phyloP scores from a whole-genome alignment of 116 monocot species.

The Dioscorea cayenensis region DNA sequence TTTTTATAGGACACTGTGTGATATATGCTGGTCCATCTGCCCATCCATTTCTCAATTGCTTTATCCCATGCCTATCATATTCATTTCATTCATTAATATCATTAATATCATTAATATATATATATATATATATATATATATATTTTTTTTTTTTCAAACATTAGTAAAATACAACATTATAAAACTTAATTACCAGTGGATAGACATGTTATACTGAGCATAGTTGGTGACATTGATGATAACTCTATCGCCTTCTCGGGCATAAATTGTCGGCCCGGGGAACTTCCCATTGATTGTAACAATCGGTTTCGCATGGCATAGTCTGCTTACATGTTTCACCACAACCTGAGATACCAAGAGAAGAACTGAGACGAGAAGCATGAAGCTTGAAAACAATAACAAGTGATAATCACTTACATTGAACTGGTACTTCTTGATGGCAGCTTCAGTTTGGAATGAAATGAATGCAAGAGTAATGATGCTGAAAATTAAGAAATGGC shows the following conservation, averaged over 20 bases:
- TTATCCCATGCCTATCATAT: conserved; percentile 63
- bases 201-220: conserved; percentile 57
- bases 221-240: conserved; percentile 63
- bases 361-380: neutral
- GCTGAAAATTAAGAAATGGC: conserved; percentile 5
- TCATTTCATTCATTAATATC: conserved; percentile 48
- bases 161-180: neutral
- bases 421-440: conserved; percentile 46
- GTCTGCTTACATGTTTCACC: conserved; percentile 56
- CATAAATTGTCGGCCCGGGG: conserved; percentile 69
- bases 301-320: conserved; percentile 53
- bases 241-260: conserved; percentile 52
- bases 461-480: conserved; percentile 5
- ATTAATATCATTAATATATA: too few species aligned
- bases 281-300: conserved; percentile 58
- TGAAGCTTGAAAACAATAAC: neutral
- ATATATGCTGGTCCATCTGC: conserved; percentile 63
- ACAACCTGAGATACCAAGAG: conserved; percentile 25
- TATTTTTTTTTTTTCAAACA: too few species aligned
- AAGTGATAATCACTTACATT: conserved; percentile 38
- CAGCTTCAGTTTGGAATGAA: conserved; percentile 27
- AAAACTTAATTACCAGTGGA: conserved; percentile 45
- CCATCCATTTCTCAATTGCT: conserved; percentile 66
- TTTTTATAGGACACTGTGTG: conserved; percentile 63
- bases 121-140: too few species aligned